Conservation (phyloP, 177 flowering plant species). For the Vitis hybrid region DNA sequence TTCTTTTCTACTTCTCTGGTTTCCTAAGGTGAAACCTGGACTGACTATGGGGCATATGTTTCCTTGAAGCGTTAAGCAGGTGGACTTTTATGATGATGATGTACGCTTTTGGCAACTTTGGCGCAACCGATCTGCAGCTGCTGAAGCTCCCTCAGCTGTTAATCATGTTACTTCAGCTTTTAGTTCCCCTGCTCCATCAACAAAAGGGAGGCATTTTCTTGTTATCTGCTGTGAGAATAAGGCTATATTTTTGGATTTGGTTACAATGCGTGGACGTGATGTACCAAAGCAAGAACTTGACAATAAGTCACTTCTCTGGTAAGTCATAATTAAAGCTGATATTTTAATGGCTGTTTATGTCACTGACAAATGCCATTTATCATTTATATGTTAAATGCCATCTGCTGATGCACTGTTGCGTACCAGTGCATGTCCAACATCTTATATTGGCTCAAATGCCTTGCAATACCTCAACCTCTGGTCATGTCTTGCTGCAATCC, state of each 20-base stretch:
- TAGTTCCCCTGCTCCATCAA: conserved; percentile 75
- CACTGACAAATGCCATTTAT: too few species aligned
- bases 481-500: too few species aligned
- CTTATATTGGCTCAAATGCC: too few species aligned
- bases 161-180: conserved; percentile 68
- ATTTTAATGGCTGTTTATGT: too few species aligned
- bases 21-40: conserved; percentile 9
- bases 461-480: too few species aligned
- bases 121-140: conserved; percentile 92
- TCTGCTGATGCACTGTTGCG: too few species aligned
- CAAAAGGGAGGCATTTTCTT: conserved; percentile 98
- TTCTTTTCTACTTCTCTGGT: neutral
- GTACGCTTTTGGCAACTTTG: conserved; percentile 97
- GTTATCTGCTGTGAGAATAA: conserved; percentile 97
- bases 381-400: too few species aligned
- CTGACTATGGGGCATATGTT: conserved; percentile 9
- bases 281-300: conserved; percentile 99
- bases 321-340: conserved; percentile 24
- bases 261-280: conserved; percentile 99
- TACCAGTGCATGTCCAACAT: too few species aligned
- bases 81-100: conserved; percentile 90
- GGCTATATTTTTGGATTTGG: conserved; percentile 95
- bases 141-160: conserved; percentile 88
- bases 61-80: conserved; percentile 89
- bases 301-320: conserved; percentile 88